Percentiles rank a stretch among this genome's conserved stretches.
Conservation (phyloP, 83 land plant species). For the Picea abies region DNA sequence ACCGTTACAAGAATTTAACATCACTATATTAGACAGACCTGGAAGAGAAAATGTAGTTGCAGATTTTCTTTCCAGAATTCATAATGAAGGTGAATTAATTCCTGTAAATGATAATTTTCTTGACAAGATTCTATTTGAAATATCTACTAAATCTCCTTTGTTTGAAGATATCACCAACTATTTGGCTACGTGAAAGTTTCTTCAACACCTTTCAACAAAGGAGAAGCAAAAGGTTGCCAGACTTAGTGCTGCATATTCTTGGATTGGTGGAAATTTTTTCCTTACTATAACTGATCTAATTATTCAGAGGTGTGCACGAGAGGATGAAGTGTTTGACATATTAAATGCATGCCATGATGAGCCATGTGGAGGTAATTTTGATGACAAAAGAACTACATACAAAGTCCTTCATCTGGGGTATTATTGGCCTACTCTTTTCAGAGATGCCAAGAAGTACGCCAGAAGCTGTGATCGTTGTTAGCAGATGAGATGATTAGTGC, state of each 20-base stretch:
- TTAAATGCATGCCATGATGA: not conserved
- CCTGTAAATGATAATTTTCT: not conserved
- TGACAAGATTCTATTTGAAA: not conserved
- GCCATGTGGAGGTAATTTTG: not conserved
- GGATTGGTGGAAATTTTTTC: not conserved
- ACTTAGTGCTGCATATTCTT: not conserved
- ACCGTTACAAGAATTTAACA: not conserved
- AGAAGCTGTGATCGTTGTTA: too few species aligned
- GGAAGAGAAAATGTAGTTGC: too few species aligned
- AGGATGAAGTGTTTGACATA: not conserved
- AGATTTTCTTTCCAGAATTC: too few species aligned
- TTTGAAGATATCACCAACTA: too few species aligned
- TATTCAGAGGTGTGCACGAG: not conserved
- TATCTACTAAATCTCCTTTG: not conserved
- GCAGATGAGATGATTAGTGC: too few species aligned
- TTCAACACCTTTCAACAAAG: not conserved
- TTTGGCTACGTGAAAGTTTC: not conserved
- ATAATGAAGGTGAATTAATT: too few species aligned
- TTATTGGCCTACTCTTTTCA: too few species aligned
- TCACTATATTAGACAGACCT: too few species aligned
- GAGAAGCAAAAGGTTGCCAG: too few species aligned
- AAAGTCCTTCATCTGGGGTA: too few species aligned
- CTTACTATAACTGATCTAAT: not conserved
- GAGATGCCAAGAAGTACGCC: too few species aligned
- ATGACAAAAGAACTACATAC: not conserved